Base-by-base conservation (phyloP, 2,329 filamentous ascomycete genomes). In the Metarhizium sp. region DNA sequence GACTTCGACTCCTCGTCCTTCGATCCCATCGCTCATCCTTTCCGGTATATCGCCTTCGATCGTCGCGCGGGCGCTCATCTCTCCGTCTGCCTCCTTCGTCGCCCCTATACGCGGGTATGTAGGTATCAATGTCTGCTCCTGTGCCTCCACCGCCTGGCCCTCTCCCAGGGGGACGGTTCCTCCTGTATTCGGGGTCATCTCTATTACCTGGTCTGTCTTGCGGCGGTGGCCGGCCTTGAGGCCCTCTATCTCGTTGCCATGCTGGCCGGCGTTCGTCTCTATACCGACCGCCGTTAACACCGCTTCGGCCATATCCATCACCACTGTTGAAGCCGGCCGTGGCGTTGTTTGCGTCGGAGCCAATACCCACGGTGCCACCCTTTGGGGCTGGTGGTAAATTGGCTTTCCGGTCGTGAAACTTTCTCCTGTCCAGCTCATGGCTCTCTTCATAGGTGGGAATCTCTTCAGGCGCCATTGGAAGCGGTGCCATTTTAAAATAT, bases 401-500 rank as follows among this genome's bases (percentile, higher is more conserved):
- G 25, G 87, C 87, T 66, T 90, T 90, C 64, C 94, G 87, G 57
- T 91, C 88, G 61, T 95, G 87, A 63, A 91, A 92, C 71, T 92
- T 95, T 68, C 91, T 84, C 52, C 92, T 83, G 68, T 99, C 94
- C n/a, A 97, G 77, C 70, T 99, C 94, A 71, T 99, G 94, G 48
- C 91, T 96, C 64, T 96, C 92, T 67, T 95, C 90, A 65, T 96
- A 97, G 16, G 76, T 81, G 2, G 94, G 94, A n/a, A 99, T 80
- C 52, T 97, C 91, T 60, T 87, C 86, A 1, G 94, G 90, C 55
- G 82, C 81, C 43, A 92, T 85, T 8, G 94, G 94, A 4, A 87
- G 76, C 4, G 94, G 94, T 1, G 80, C 72, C 55, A 82, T 87
- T 59, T 83, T 86, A 74, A 99, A 97, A 71, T 96, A 99, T 1